Evolutionary conservation across 768 basidiomycete species (phyloP).

Genomic region (Agrocybe praecox): DNA sequence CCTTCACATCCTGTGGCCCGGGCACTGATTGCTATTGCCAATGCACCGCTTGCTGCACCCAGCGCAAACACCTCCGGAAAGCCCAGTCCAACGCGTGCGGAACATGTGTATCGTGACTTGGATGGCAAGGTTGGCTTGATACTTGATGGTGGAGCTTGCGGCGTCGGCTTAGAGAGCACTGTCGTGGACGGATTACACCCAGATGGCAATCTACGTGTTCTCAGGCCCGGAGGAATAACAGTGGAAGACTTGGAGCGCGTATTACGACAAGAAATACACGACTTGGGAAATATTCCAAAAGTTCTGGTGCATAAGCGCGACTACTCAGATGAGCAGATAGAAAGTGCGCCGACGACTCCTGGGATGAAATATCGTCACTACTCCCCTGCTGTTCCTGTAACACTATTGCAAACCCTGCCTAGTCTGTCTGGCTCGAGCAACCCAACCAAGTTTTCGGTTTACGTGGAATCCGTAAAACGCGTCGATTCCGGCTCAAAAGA

Average conservation of each 20-base stretch:
- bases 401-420: conserved; percentile 62
- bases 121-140: conserved; percentile 74
- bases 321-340: conserved; percentile 68
- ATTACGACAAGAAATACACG: conserved; percentile 43
- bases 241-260: conserved; percentile 81
- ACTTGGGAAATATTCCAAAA: conserved; percentile 39
- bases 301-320: conserved; percentile 84
- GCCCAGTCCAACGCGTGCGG: conserved; percentile 89
- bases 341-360: conserved; percentile 87
- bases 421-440: conserved; percentile 37
- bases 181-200: conserved; percentile 86
- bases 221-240: conserved; percentile 91
- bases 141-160: conserved; percentile 90
- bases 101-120: conserved; percentile 83
- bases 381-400: conserved; percentile 86
- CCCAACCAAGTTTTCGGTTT: conserved; percentile 31
- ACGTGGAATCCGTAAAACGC: conserved; percentile 43
- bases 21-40: conserved; percentile 76
- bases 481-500: conserved; percentile 11
- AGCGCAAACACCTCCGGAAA: conserved; percentile 95
- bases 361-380: conserved; percentile 99
- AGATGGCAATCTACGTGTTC: conserved; percentile 76
- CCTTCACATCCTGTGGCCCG: conserved; percentile 93
- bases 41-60: conserved; percentile 87
- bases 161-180: conserved; percentile 93